Base-by-base conservation (phyloP, 192 early-diverging fungal species). In the Podila epicladia region DNA sequence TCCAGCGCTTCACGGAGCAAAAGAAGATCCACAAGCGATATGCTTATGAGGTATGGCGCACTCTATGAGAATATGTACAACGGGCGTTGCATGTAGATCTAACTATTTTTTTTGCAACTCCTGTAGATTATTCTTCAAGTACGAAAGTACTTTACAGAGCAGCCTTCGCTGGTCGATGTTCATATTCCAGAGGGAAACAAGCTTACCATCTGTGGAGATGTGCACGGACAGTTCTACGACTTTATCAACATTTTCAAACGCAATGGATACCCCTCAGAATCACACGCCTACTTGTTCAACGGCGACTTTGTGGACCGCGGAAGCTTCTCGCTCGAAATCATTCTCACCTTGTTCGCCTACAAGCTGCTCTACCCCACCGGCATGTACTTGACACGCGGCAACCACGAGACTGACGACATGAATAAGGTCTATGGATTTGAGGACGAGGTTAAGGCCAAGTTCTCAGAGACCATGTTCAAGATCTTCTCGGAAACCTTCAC, bases 291-390 rank as follows among this genome's bases (percentile, higher is more conserved):
- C 78, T 86, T 98, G 80, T 98, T 96, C 83, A 98, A 98, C 85
- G 98, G 98, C 63, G 98, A 99, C 77, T 99, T 99, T 89, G 98
- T 99, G 19, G 98, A 99, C 85, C 94, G 98, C 61, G 98, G 98
- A 20, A 95, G 93, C 38, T 99, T 99, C 85, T 97, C 95, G 19
- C 83, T 99, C n/a, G 98, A 99, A 82, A 94, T 96, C 65, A 94
- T 98, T 65, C 75, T 98, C 57, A 91, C 96, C 17, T 90, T 99
- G 62, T 92, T 97, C 59, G 90, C 96, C 13, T 96, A 92, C 86
- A 98, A 98, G 83, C 87, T 92, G 72, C 79, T 98, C 64, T 96
- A 97, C 72, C 98, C 98, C 19, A 83, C 94, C 17, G 74, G 84
- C 24, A 84, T 99, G 64, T 95, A 91, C 83, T 77, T 99, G 64